Conservation (phyloP, 2,329 filamentous ascomycete genomes). For the Didymella arachidicola region DNA sequence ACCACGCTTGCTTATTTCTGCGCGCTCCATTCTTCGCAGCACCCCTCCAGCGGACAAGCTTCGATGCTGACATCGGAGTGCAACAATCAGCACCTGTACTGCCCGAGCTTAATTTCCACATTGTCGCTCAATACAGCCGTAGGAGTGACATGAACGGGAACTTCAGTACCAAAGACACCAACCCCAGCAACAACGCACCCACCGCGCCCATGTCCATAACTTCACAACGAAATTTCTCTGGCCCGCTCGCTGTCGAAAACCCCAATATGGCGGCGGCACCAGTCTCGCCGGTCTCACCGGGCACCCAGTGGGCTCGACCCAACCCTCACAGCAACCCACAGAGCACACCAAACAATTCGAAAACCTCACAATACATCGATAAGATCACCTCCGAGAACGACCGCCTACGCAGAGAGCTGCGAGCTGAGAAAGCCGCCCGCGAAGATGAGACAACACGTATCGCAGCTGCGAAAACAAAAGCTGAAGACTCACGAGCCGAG, state of each 20-base stretch:
- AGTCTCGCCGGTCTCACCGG: slow-evolving; percentile 24
- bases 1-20: slow-evolving; percentile 19
- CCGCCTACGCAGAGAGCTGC: slow-evolving; percentile 72
- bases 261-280: slow-evolving; percentile 34
- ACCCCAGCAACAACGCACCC: slow-evolving; percentile 23
- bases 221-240: slow-evolving; percentile 41
- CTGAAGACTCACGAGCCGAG: slow-evolving; percentile 71
- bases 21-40: slow-evolving; percentile 9
- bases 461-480: slow-evolving; percentile 73
- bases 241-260: slow-evolving; percentile 44
- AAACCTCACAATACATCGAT: slow-evolving; percentile 67
- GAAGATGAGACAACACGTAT: slow-evolving; percentile 76
- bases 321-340: slow-evolving; percentile 40
- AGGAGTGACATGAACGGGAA: slow-evolving; percentile 46
- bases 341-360: slow-evolving; percentile 40
- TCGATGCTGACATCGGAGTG: slow-evolving; percentile 31
- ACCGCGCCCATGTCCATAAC: slow-evolving; percentile 41
- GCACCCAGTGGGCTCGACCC: slow-evolving; percentile 36
- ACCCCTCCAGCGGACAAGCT: slow-evolving; percentile 5
- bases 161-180: slow-evolving; percentile 27
- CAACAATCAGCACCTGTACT: slow-evolving; percentile 30
- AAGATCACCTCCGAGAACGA: slow-evolving; percentile 83
- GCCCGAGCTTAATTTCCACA: slow-evolving; percentile 31
- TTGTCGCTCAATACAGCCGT: slow-evolving; percentile 26
- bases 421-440: slow-evolving; percentile 56